Conservation (phyloP, 116 monocot genomes). For the Zostera marina region DNA sequence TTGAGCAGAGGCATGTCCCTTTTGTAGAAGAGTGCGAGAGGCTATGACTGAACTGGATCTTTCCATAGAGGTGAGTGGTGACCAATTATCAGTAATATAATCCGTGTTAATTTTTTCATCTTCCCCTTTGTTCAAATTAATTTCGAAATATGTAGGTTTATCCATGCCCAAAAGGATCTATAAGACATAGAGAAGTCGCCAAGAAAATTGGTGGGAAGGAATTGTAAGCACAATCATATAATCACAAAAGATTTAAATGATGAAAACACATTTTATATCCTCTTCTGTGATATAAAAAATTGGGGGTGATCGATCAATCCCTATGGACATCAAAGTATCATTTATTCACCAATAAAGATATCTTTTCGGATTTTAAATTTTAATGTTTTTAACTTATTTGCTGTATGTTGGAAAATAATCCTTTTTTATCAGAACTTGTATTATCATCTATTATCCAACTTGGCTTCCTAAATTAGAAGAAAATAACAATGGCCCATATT, state of each 20-base stretch:
- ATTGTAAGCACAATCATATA: constrained; percentile 33
- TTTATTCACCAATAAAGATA: no score
- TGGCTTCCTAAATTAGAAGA: no score
- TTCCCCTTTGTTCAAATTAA: not conserved
- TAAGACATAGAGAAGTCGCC: constrained; percentile 55
- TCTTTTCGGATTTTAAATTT: no score
- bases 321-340: no score
- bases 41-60: constrained; percentile 85
- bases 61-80: constrained; percentile 81
- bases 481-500: not conserved
- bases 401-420: no score
- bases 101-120: not conserved
- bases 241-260: not conserved
- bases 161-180: constrained; percentile 90
- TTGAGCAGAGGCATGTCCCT: constrained; percentile 84
- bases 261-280: not conserved
- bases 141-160: constrained; percentile 33
- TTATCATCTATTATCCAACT: not conserved
- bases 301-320: not conserved
- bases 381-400: no score
- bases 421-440: not conserved
- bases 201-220: constrained; percentile 52
- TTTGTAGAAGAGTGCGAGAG: constrained; percentile 85
- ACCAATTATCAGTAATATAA: not conserved
- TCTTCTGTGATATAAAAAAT: not conserved